phyloP scores from a whole-genome alignment of 2,329 filamentous ascomycete genomes.

The Decorospora gaudefroyi region DNA sequence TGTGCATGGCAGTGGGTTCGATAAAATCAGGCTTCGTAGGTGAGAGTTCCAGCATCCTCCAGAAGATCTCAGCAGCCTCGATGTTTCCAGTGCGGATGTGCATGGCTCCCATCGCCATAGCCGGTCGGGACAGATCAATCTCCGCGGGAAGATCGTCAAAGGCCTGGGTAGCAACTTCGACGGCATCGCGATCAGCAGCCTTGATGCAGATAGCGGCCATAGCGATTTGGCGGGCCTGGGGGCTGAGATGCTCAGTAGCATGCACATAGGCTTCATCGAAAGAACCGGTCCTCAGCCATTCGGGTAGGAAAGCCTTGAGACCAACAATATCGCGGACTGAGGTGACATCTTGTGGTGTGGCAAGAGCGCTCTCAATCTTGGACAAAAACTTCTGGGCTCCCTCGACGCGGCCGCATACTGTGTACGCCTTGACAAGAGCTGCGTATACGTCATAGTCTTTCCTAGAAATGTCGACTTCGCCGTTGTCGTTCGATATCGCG shows the following conservation, averaged over 20 bases:
- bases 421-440: conserved; percentile 86
- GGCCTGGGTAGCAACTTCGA: conserved; percentile 65
- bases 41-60: conserved; percentile 70
- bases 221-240: conserved; percentile 62
- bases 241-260: conserved; percentile 66
- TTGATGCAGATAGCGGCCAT: conserved; percentile 74
- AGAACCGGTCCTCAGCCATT: conserved; percentile 71
- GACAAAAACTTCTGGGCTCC: conserved; percentile 85
- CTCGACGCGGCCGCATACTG: conserved; percentile 76
- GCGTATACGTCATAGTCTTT: conserved; percentile 87
- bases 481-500: conserved; percentile 81
- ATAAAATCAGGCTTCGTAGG: conserved; percentile 71
- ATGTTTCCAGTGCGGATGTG: conserved; percentile 83
- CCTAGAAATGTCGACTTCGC: conserved; percentile 68
- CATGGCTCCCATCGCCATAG: conserved; percentile 83
- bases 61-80: conserved; percentile 75
- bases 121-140: conserved; percentile 56
- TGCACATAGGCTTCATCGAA: conserved; percentile 75
- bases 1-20: conserved; percentile 88
- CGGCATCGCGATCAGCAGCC: conserved; percentile 79
- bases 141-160: conserved; percentile 57
- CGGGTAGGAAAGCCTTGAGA: conserved; percentile 75
- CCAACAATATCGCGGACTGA: conserved; percentile 74
- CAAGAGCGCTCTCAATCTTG: conserved; percentile 68
- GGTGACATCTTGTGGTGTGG: conserved; percentile 56